phyloP scores from a whole-genome alignment of 2,329 filamentous ascomycete species.

The Juglanconis sp. region DNA sequence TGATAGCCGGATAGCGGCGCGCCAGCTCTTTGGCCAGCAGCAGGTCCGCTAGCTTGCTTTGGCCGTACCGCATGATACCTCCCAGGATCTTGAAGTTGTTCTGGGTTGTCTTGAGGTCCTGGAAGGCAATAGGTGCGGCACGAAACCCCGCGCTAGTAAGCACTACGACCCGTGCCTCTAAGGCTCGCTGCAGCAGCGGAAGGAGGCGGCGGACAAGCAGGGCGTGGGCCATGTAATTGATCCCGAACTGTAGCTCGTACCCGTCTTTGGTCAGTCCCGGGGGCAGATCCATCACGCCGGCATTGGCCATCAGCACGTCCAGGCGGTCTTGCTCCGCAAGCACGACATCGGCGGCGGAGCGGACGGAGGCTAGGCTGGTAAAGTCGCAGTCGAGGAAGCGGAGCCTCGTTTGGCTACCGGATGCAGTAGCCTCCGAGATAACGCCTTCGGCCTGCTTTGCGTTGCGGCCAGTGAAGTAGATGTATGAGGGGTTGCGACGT shows the following conservation, averaged over 20 bases:
- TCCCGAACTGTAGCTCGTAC: conserved; percentile 47
- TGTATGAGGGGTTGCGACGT: not conserved
- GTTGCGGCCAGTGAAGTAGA: conserved; percentile 35
- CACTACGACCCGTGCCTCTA: conserved; percentile 9
- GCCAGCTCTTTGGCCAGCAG: conserved; percentile 27
- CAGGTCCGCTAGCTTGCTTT: conserved; percentile 31
- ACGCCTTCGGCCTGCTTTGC: conserved; percentile 34
- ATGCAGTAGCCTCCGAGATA: conserved; percentile 30
- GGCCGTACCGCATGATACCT: conserved; percentile 26
- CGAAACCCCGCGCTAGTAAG: conserved; percentile 2
- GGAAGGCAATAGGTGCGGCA: conserved; percentile 21
- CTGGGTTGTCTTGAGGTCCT: conserved; percentile 24
- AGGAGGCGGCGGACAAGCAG: conserved; percentile 29
- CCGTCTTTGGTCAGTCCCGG: conserved; percentile 38
- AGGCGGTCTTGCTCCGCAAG: conserved; percentile 22
- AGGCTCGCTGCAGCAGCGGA: conserved; percentile 27
- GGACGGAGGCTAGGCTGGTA: conserved; percentile 29
- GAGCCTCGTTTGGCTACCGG: conserved; percentile 9
- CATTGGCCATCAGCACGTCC: conserved; percentile 44
- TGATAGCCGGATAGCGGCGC: conserved; percentile 17
- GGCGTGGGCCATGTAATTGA: conserved; percentile 48
- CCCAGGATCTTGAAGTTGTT: conserved; percentile 15
- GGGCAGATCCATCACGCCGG: conserved; percentile 39
- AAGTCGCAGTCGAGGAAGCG: conserved; percentile 31
- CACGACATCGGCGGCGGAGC: conserved; percentile 17